These are phyloP conservation scores for Gracilariopsis chorda DNA, from an alignment of 23 red algal genomes.

Conservation along the genomic window DNA sequence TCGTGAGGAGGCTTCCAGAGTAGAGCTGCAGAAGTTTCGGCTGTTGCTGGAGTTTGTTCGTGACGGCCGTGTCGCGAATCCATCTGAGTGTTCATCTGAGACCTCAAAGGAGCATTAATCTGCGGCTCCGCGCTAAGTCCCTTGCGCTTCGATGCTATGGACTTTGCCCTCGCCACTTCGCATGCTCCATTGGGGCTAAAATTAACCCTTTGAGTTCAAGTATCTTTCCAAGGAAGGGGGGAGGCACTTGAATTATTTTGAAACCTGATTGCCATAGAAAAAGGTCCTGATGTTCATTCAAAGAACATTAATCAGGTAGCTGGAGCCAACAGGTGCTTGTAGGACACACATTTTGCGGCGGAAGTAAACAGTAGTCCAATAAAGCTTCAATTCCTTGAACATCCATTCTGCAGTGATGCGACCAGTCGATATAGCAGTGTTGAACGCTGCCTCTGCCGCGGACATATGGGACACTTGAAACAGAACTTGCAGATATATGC, in stretches of 20 bases:
- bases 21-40: no score
- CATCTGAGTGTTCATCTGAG: no score
- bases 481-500: not conserved
- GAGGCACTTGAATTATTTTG: not conserved
- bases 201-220: no score
- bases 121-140: no score
- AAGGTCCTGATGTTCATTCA: not conserved
- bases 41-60: no score
- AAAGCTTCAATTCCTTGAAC: constrained; percentile 11
- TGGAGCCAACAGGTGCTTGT: not conserved
- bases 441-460: not conserved
- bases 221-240: not conserved
- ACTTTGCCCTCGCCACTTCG: no score
- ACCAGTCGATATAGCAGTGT: not conserved
- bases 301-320: not conserved
- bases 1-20: no score
- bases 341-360: not conserved
- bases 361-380: not conserved
- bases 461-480: not conserved
- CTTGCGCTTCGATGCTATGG: no score
- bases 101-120: no score
- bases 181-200: no score
- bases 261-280: constrained; percentile 7
- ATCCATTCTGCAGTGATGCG: not conserved
- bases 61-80: no score